Evolutionary conservation across 768 basidiomycete species (phyloP).

Genomic region (Clathrus columnatus): DNA sequence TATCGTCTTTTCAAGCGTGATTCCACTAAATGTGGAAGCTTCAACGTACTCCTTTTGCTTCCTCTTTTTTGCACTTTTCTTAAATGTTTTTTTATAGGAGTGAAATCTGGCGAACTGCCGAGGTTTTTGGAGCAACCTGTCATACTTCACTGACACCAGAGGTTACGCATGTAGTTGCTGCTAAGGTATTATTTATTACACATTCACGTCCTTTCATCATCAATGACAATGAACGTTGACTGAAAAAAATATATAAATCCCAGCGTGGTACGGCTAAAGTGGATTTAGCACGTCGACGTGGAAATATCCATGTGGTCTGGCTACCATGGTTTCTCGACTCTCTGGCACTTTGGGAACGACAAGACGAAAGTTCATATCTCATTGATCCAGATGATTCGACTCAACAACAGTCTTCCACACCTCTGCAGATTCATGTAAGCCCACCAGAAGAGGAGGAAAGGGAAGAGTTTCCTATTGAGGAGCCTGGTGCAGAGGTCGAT

Average conservation of each 20-base stretch:
- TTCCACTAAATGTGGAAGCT: slow-evolving; percentile 78
- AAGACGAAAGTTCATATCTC: slow-evolving; percentile 71
- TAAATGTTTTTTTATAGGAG: slow-evolving; percentile 17
- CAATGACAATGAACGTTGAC: neutral
- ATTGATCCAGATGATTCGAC: slow-evolving; percentile 47
- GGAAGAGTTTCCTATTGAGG: slow-evolving; percentile 11
- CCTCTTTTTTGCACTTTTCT: neutral
- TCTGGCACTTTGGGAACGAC: slow-evolving; percentile 76
- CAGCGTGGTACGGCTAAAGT: slow-evolving; percentile 91
- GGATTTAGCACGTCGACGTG: slow-evolving; percentile 67
- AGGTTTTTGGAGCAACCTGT: slow-evolving; percentile 82
- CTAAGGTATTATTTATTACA: slow-evolving; percentile 73
- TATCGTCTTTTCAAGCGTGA: slow-evolving; percentile 90
- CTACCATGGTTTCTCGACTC: slow-evolving; percentile 85
- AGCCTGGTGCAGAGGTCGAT: slow-evolving; percentile 16
- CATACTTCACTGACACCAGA: slow-evolving; percentile 54
- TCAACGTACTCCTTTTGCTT: slow-evolving; percentile 37
- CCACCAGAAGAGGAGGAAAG: slow-evolving; percentile 9
- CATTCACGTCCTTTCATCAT: slow-evolving; percentile 11
- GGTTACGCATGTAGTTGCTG: slow-evolving; percentile 88
- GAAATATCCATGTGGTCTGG: slow-evolving; percentile 79
- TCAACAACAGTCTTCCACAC: slow-evolving; percentile 13
- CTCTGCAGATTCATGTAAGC: neutral
- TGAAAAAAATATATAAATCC: neutral
- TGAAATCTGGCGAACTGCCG: slow-evolving; percentile 80